Evolutionary conservation across 2,329 filamentous ascomycete species (phyloP).

Genomic region (Diaporthe citriasiana): DNA sequence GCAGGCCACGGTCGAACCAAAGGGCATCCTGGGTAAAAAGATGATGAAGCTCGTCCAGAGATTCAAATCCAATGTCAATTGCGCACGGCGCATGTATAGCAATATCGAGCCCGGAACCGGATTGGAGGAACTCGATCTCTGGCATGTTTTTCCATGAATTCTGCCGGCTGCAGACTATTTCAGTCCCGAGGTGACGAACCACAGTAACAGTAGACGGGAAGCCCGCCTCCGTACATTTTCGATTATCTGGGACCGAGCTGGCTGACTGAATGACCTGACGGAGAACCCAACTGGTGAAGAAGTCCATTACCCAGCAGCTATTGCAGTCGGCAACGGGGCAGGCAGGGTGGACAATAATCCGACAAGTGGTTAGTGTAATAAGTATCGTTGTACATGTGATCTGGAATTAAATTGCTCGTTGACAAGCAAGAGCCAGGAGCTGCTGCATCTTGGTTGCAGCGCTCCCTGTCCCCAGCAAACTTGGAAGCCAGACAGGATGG

Average conservation of each 20-base stretch:
- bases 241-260: slow-evolving; percentile 17
- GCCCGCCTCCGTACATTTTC: slow-evolving; percentile 14
- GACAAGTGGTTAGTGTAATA: neutral
- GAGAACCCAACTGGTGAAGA: neutral
- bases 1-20: neutral
- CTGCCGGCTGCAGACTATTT: slow-evolving; percentile 22
- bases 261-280: neutral
- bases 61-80: slow-evolving; percentile 15
- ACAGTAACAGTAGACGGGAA: slow-evolving; percentile 7
- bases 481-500: neutral
- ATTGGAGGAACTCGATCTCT: slow-evolving; percentile 30
- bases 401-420: slow-evolving; percentile 22
- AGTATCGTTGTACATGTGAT: slow-evolving; percentile 25
- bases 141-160: slow-evolving; percentile 31
- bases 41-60: slow-evolving; percentile 7
- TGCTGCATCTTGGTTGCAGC: slow-evolving; percentile 21
- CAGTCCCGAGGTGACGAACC: slow-evolving; percentile 19
- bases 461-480: neutral
- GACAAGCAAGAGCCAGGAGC: slow-evolving; percentile 6
- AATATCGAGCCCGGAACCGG: slow-evolving; percentile 21
- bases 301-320: neutral
- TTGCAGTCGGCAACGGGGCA: slow-evolving; percentile 4
- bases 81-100: slow-evolving; percentile 20
- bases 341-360: slow-evolving; percentile 12
- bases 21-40: neutral